Evolutionary conservation across 1,284 basidiomycete species (phyloP).

Genomic region (Rhodotorula sp.): DNA sequence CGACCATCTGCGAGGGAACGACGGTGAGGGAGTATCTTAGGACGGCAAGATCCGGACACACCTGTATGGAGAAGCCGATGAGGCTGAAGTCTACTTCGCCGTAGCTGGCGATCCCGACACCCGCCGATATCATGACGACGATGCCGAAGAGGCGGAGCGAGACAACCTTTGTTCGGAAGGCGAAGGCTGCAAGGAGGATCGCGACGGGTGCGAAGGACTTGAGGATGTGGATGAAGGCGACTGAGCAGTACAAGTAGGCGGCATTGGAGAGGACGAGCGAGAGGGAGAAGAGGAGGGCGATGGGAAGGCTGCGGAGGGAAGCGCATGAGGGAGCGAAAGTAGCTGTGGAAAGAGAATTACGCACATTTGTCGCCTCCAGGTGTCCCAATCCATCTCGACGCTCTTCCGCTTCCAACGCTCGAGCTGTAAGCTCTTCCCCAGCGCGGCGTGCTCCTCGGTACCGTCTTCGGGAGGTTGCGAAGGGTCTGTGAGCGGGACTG

Average conservation of each 20-base stretch:
- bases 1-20: conserved; percentile 24
- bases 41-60: neutral
- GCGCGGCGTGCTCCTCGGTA: neutral
- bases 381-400: conserved; percentile 25
- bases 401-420: conserved; percentile 20
- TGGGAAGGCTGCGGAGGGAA: conserved; percentile 23
- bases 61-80: conserved; percentile 32
- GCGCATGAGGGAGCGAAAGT: neutral
- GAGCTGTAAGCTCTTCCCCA: neutral
- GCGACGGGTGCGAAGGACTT: conserved; percentile 40
- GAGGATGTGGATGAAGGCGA: conserved; percentile 37
- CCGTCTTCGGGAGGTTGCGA: neutral
- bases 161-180: conserved; percentile 33
- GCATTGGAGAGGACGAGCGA: conserved; percentile 38
- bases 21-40: no score
- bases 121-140: conserved; percentile 32
- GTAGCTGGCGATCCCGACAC: conserved; percentile 34
- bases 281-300: conserved; percentile 38
- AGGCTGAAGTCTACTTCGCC: conserved; percentile 31
- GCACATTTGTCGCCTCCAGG: conserved; percentile 26
- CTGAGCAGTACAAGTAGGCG: conserved; percentile 28
- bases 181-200: conserved; percentile 39
- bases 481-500: conserved; percentile 9
- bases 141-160: conserved; percentile 26
- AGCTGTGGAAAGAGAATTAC: neutral